phyloP scores from a whole-genome alignment of 2,329 filamentous ascomycete species.

The Alternaria sp. region DNA sequence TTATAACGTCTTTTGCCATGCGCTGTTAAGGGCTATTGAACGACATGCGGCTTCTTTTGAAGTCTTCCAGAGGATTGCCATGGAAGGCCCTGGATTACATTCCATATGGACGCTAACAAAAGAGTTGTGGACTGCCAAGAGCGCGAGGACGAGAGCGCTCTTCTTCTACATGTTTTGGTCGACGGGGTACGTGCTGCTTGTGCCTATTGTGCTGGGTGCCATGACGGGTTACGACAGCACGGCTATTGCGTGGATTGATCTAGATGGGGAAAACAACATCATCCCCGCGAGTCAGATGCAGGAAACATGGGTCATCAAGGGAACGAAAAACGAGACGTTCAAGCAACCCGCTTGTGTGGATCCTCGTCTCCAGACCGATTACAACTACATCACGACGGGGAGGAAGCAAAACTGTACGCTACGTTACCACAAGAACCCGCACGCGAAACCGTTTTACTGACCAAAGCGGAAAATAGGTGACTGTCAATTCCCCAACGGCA shows the following conservation, averaged over 20 bases:
- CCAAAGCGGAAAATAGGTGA: slow-evolving; percentile 21
- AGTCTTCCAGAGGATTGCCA: slow-evolving; percentile 46
- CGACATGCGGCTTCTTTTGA: slow-evolving; percentile 44
- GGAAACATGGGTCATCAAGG: slow-evolving; percentile 7
- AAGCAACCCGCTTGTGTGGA: slow-evolving; percentile 21
- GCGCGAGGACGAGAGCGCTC: slow-evolving; percentile 32
- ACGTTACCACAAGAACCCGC: no score
- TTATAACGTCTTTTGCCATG: slow-evolving; percentile 48
- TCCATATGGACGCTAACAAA: slow-evolving; percentile 38
- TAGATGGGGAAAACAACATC: slow-evolving; percentile 39
- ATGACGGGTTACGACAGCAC: slow-evolving; percentile 52
- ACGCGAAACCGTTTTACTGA: background rate
- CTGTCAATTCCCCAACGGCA: slow-evolving; percentile 35
- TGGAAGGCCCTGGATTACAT: slow-evolving; percentile 38
- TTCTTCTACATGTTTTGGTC: slow-evolving; percentile 47
- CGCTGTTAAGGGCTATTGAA: slow-evolving; percentile 48
- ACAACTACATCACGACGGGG: background rate
- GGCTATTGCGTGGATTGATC: slow-evolving; percentile 37
- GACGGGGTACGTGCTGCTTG: slow-evolving; percentile 40
- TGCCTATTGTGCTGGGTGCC: slow-evolving; percentile 47
- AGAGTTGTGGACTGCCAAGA: slow-evolving; percentile 37
- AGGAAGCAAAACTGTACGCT: background rate
- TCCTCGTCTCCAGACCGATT: background rate
- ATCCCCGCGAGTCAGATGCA: slow-evolving; percentile 33
- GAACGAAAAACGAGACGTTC: slow-evolving; percentile 27